Conservation (phyloP, 2,329 filamentous ascomycete species). For the Alternaria ethzedia region DNA sequence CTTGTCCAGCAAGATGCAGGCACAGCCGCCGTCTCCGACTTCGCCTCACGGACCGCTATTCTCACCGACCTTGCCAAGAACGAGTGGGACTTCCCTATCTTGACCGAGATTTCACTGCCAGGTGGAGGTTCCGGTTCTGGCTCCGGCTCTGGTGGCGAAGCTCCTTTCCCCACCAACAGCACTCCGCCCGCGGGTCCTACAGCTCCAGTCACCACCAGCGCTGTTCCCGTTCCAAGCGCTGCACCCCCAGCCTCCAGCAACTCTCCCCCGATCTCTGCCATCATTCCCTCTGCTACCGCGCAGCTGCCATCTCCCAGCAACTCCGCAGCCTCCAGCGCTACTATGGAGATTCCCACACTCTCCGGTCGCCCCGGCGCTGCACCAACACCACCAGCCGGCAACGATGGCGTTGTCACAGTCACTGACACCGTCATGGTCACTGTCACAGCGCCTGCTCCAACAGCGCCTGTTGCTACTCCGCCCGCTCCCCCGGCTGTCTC, state of each 20-base stretch:
- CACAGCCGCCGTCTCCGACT: no score
- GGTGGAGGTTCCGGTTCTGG: conserved; percentile 4
- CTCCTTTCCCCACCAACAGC: conserved; percentile 1
- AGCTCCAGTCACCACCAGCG: not conserved
- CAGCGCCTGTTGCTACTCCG: conserved; percentile 1
- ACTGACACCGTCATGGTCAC: conserved; percentile 37
- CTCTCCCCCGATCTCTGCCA: not conserved
- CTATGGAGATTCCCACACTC: conserved; percentile 22
- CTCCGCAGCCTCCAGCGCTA: not conserved
- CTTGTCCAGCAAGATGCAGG: no score
- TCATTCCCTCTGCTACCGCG: not conserved
- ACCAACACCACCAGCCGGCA: conserved; percentile 11
- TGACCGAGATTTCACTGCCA: conserved; percentile 15
- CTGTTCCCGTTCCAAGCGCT: not conserved
- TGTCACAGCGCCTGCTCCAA: conserved; percentile 27
- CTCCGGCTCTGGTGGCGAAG: not conserved
- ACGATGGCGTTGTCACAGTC: conserved; percentile 25
- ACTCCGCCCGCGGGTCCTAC: not conserved
- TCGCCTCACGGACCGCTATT: conserved; percentile 44
- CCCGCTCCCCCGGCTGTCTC: conserved; percentile 2
- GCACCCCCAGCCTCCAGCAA: not conserved
- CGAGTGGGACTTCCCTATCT: no score
- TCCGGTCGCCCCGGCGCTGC: conserved; percentile 19
- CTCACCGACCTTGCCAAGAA: not conserved
- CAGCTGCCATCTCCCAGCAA: not conserved